Base-by-base conservation (phyloP, 208 protist species). In the Balamuthia mandrillaris region DNA sequence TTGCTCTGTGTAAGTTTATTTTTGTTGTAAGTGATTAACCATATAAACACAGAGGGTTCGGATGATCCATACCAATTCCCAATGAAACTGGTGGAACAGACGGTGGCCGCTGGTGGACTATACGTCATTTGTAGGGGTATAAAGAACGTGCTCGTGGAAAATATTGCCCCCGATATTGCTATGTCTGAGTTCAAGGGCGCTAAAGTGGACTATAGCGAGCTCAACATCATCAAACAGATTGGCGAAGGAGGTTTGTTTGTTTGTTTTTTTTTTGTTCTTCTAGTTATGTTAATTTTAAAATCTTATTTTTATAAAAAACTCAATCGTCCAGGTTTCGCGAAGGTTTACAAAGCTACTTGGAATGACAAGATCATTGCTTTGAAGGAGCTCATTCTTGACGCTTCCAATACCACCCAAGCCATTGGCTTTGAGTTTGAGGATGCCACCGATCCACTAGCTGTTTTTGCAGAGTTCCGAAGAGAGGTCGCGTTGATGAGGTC, bases 351-450 rank as follows among this genome's bases (percentile, higher is more conserved):
- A 49, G 75, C 75, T 2, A 54, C 66, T 21, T 83, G 75, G 75
- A 68, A 83, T 54, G 75, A 47, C 39, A 54, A 83, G 29, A 83
- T 83, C 12, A 66, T 83, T 18, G 75, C 75, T 5, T 44, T 83
- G n/a, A 83, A 83, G 75, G 52, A 83, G 75, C 75, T 83, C 37
- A 83, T 54, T 5, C 51, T 83, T 31, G 75, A 83, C 56, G 66
- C 75, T 0, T 29, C 35, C 47, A 83, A 54, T 41, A 83, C 75
- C 21, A 39, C 12, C 29, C 52, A 83, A 37, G 33, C 51, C n/a
- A 49, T 83, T n/a, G 75, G 75, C 54, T 83, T 83, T 35, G 75
- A 83, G 0, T 83, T 83, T 47, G 75, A 83, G 35, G 75, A 83
- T 24, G 75, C 75, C 16, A 54, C 66, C 56, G 42, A 83, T 39